Evolutionary conservation across 1,139 yeast species (phyloP).

Genomic region (Pichia norvegensis): DNA sequence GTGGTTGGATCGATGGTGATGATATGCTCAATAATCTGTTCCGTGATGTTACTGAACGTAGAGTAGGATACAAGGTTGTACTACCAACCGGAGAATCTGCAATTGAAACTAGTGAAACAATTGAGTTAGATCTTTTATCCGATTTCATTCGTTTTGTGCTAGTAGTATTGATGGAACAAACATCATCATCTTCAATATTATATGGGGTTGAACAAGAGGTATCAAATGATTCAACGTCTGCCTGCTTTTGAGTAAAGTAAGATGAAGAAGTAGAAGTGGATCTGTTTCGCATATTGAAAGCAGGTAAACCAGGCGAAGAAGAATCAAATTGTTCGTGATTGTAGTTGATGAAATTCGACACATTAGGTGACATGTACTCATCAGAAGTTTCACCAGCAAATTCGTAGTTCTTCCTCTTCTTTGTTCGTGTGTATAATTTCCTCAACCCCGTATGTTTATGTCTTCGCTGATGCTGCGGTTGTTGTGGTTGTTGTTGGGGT

Average conservation of each 20-base stretch:
- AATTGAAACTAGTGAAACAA: constrained; percentile 19
- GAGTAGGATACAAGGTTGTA: neutral
- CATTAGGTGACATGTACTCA: neutral
- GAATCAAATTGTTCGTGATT: neutral
- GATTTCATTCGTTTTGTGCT: constrained; percentile 23
- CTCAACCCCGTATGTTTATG: constrained; percentile 1
- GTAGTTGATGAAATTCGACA: neutral
- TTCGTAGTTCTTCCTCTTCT: neutral
- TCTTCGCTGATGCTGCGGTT: neutral
- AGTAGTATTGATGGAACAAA: constrained; percentile 22
- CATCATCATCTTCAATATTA: constrained; percentile 13
- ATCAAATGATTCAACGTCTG: neutral
- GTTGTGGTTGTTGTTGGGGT: neutral
- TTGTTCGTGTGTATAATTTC: constrained; percentile 3
- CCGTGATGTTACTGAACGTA: neutral
- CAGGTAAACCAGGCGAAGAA: neutral
- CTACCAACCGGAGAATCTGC: constrained; percentile 5
- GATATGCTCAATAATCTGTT: neutral
- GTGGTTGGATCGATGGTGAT: neutral
- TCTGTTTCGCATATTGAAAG: constrained; percentile 1
- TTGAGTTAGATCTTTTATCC: constrained; percentile 22
- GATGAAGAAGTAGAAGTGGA: constrained; percentile 6
- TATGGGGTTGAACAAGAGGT: constrained; percentile 15
- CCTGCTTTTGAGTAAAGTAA: neutral
- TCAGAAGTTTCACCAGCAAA: neutral